Evolutionary conservation across 1,139 yeast genomes (phyloP), one percentile per base, ranked within the genome.

Genomic region (Magnusiomyces suaveolens): DNA sequence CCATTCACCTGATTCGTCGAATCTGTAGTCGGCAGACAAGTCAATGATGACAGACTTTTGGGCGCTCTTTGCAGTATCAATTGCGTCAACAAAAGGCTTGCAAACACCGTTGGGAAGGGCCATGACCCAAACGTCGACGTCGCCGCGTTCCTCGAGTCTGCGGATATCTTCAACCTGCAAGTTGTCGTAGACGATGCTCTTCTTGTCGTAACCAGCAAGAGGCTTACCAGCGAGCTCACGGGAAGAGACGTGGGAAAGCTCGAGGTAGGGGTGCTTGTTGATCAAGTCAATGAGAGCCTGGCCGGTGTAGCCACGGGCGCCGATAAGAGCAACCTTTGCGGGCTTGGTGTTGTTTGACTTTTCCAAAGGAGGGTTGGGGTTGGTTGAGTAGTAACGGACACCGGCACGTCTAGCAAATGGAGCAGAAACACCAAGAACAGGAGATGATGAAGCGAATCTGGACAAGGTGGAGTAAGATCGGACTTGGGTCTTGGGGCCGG

Each of bases 81-180:
- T 87, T 21, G 97, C 96, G 44, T 87, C 89, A 44, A 92, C 97
- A 73, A 92, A 90, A 55, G 98, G 97, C 72, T 86, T 86, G 74
- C 97, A 92, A 49, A 92, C 97, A 54, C 97, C 97, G 68, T 92
- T 92, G 60, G 99, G 98, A 65, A 94, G 78, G 1, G 98, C 98
- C 98, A 94, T 92, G 43, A 94, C 95, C 98, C 99, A 92, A 56
- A 90, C 84, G 65, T 94, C 98, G 54, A 92, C 87, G 54, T 81
- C 87, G 50, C 83, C 81, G 48, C 81, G 75, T 62, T 81, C 79
- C 71, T 90, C 98, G 60, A 92, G 75, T 60, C 77, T 73, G 66
- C 81, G 81, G 60, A 92, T 85, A 65, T 92, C 97, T 67, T 89
- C 96, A 51, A 83, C 79, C 67, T 85, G 92, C 62, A 92, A 77